Conservation (phyloP, 2,329 filamentous ascomycete genomes). For the Beauveria sp. region DNA sequence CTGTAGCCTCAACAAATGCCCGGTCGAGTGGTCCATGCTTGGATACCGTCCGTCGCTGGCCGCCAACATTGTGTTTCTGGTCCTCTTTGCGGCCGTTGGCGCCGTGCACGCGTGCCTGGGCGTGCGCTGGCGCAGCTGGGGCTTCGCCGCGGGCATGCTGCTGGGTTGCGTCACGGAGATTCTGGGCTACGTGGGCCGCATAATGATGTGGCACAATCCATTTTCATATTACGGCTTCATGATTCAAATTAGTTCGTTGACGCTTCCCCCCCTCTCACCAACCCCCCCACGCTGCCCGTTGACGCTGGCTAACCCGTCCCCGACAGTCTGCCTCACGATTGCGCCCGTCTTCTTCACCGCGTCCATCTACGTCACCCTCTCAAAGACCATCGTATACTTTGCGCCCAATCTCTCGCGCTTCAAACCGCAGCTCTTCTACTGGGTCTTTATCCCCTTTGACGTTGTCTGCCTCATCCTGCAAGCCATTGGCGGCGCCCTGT, state of each 20-base stretch:
- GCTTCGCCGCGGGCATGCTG: slow-evolving; percentile 45
- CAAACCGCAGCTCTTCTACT: slow-evolving; percentile 35
- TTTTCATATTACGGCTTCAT: slow-evolving; percentile 54
- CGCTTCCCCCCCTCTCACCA: slow-evolving; percentile 12
- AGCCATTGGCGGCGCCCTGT: slow-evolving; percentile 48
- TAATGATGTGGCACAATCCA: slow-evolving; percentile 49
- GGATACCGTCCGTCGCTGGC: slow-evolving; percentile 45
- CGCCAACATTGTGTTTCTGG: slow-evolving; percentile 45
- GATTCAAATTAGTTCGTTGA: slow-evolving; percentile 50
- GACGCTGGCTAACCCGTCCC: neutral
- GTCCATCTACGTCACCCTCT: slow-evolving; percentile 58
- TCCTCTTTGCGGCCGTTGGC: slow-evolving; percentile 38
- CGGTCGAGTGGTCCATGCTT: slow-evolving; percentile 41
- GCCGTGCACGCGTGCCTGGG: slow-evolving; percentile 38
- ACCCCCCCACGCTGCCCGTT: neutral
- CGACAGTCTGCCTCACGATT: slow-evolving; percentile 46
- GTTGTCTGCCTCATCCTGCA: slow-evolving; percentile 50
- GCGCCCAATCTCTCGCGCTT: slow-evolving; percentile 35
- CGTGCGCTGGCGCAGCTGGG: slow-evolving; percentile 38
- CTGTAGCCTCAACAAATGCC: slow-evolving; percentile 42
- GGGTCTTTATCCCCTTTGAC: slow-evolving; percentile 48
- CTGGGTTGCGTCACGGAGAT: slow-evolving; percentile 50
- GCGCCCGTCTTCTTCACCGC: slow-evolving; percentile 45
- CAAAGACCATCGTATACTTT: slow-evolving; percentile 33
- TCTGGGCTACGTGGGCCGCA: slow-evolving; percentile 54